Evolutionary conservation across 2,329 filamentous ascomycete species (phyloP).

Genomic region (Fusarium abutilonis): DNA sequence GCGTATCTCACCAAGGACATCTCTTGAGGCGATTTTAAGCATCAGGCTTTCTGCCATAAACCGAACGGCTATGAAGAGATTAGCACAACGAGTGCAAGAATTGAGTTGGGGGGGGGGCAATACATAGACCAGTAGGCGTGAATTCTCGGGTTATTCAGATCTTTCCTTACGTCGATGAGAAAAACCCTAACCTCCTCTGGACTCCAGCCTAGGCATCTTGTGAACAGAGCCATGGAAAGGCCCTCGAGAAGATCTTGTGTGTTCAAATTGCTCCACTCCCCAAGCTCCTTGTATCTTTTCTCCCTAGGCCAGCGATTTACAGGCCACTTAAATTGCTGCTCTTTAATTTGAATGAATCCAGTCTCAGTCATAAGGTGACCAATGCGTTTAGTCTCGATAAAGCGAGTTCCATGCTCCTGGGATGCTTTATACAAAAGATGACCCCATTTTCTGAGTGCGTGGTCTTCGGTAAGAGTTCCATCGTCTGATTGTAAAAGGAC

Average conservation of each 20-base stretch:
- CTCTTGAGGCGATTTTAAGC: background rate
- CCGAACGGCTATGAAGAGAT: background rate
- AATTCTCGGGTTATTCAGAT: constrained; percentile 13
- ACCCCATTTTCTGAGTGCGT: constrained; percentile 36
- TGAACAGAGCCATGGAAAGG: constrained; percentile 18
- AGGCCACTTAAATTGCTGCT: constrained; percentile 58
- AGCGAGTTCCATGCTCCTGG: constrained; percentile 40
- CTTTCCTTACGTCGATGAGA: constrained; percentile 14
- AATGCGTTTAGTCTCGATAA: constrained; percentile 30
- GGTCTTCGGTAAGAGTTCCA: constrained; percentile 24
- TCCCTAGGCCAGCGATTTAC: constrained; percentile 61
- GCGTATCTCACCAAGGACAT: too few relatives aligned
- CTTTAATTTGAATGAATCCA: constrained; percentile 61
- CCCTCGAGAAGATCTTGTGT: constrained; percentile 36
- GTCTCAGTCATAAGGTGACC: constrained; percentile 54
- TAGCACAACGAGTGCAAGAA: background rate
- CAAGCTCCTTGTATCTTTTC: constrained; percentile 59
- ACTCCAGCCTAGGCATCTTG: constrained; percentile 14
- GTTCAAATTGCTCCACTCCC: constrained; percentile 43
- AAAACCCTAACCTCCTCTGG: constrained; percentile 11
- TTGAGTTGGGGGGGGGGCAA: background rate
- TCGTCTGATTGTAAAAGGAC: constrained; percentile 14
- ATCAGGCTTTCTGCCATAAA: background rate
- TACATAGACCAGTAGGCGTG: constrained; percentile 29
- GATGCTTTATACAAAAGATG: constrained; percentile 42